These are phyloP conservation scores for Fusarium sp. DNA, from an alignment of 2,329 filamentous ascomycete genomes.

Conservation along the genomic window DNA sequence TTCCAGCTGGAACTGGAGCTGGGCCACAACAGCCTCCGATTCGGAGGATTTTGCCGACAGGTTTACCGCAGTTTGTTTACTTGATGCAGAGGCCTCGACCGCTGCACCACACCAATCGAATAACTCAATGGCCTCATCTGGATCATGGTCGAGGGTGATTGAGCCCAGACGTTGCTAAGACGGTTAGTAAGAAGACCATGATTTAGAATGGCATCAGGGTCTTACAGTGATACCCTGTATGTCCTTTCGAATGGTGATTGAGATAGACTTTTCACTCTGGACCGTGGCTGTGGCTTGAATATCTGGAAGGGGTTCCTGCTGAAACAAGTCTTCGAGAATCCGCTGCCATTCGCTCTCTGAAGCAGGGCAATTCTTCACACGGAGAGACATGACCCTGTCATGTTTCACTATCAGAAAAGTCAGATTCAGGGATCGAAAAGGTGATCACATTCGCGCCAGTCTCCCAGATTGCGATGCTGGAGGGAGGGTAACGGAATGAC, in stretches of 20 bases:
- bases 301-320: conserved; percentile 59
- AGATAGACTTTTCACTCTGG: conserved; percentile 60
- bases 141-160: conserved; percentile 65
- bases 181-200: conserved; percentile 33
- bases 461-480: conserved; percentile 20
- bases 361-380: conserved; percentile 62
- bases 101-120: conserved; percentile 76
- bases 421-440: conserved; percentile 30
- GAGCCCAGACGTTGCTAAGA: conserved; percentile 74
- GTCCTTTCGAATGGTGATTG: conserved; percentile 71
- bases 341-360: conserved; percentile 72
- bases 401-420: conserved; percentile 61
- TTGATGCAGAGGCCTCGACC: conserved; percentile 57
- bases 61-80: conserved; percentile 54
- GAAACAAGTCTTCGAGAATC: conserved; percentile 66
- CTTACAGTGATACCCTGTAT: conserved; percentile 74
- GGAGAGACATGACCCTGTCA: conserved; percentile 61
- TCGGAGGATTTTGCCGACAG: conserved; percentile 54
- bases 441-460: conserved; percentile 29
- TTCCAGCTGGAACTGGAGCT: conserved; percentile 70
- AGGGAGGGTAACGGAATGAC: conserved; percentile 45
- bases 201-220: conserved; percentile 16
- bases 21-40: conserved; percentile 65
- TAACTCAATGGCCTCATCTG: conserved; percentile 68
- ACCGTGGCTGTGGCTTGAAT: conserved; percentile 70